Conservation (phyloP, 805 yeast species). For the Metschnikowia cubensis region DNA sequence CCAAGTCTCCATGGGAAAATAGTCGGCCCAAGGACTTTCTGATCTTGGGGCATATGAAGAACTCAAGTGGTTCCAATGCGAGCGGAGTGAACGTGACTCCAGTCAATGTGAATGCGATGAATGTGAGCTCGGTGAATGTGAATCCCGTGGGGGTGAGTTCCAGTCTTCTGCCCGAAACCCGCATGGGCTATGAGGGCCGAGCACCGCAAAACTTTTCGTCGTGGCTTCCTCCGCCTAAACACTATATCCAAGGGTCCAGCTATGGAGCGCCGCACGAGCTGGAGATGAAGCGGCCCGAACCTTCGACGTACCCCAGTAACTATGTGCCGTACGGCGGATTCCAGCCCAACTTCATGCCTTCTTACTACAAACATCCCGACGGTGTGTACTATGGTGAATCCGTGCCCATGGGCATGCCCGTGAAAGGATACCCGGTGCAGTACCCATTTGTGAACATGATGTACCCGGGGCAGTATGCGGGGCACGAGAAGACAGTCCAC, state of each 20-base stretch:
- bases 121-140: background rate
- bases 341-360: conserved; percentile 2
- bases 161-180: background rate
- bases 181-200: background rate
- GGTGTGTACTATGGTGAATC: conserved; percentile 5
- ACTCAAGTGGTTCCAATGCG: background rate
- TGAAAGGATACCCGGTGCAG: conserved; percentile 1
- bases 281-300: conserved; percentile 2
- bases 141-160: background rate
- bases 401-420: conserved; percentile 3
- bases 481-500: background rate
- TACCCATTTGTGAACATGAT: conserved; percentile 6
- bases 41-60: background rate
- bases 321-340: conserved; percentile 3
- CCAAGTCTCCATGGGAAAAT: background rate
- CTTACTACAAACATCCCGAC: conserved; percentile 4
- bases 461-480: conserved; percentile 1
- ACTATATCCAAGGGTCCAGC: conserved; percentile 1
- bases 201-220: background rate
- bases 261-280: background rate
- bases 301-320: background rate
- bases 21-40: background rate
- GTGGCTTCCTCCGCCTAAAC: conserved; percentile 5
- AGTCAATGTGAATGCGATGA: background rate
- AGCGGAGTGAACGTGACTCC: background rate